A percentile compares a stretch with the other conserved stretches of the same genome.
Evolutionary conservation across 345 rosid genomes (phyloP).

Genomic region (Hirschfeldia incana): DNA sequence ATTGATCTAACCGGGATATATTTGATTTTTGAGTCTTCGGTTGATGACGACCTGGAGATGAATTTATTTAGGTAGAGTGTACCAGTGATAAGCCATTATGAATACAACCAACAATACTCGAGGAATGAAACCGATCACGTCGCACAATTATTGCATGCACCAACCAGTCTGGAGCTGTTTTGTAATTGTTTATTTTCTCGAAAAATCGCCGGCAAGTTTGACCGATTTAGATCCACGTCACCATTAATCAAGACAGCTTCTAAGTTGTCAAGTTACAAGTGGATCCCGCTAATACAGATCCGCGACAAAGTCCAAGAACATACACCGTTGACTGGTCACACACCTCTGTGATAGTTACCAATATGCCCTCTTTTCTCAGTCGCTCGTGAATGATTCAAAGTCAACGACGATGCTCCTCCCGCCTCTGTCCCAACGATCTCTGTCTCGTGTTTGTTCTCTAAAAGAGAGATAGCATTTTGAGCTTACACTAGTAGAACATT

Average conservation of each 20-base stretch:
- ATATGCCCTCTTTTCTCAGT: not conserved
- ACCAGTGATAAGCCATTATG: not conserved
- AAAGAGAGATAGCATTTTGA: not conserved
- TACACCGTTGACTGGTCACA: not conserved
- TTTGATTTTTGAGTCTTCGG: not conserved
- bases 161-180: not conserved
- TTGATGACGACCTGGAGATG: not conserved
- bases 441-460: not conserved
- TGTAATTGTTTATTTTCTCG: not conserved
- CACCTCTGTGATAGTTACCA: not conserved
- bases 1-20: not conserved
- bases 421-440: not conserved
- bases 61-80: not conserved
- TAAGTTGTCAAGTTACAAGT: not conserved
- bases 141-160: not conserved
- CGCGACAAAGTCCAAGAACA: not conserved
- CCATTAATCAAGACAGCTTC: conserved; percentile 7
- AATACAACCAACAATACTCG: not conserved
- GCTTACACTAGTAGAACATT: not conserved
- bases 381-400: conserved; percentile 14
- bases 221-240: conserved; percentile 17
- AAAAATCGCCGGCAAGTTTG: conserved; percentile 24
- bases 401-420: conserved; percentile 22
- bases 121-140: not conserved
- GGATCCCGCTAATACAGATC: not conserved